A percentile compares a stretch with the other conserved stretches of the same genome.
Evolutionary conservation across 345 rosid species (phyloP).

Genomic region (Eutrema heterophyllum): DNA sequence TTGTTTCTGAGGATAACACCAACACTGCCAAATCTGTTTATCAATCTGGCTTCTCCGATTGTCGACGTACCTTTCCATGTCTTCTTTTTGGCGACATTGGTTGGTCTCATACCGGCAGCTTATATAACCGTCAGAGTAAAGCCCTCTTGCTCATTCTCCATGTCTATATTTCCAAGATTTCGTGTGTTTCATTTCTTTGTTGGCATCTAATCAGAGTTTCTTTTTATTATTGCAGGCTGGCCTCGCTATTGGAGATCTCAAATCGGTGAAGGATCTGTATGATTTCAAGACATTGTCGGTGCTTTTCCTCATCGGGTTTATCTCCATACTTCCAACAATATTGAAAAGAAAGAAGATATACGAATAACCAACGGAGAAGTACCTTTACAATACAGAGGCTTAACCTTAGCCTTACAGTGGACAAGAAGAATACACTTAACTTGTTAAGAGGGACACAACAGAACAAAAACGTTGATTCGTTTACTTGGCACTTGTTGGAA

Average conservation of each 20-base stretch:
- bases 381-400: neutral
- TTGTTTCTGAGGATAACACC: slow-evolving; percentile 96
- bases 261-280: slow-evolving; percentile 74
- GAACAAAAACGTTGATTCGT: neutral
- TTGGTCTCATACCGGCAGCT: slow-evolving; percentile 92
- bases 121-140: slow-evolving; percentile 91
- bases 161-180: neutral
- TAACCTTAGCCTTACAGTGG: slow-evolving; percentile 10
- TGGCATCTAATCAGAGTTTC: neutral
- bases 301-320: slow-evolving; percentile 70
- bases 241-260: slow-evolving; percentile 79
- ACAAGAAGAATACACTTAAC: slow-evolving; percentile 16
- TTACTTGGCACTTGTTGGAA: neutral
- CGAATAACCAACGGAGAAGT: slow-evolving; percentile 30
- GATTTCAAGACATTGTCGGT: slow-evolving; percentile 71
- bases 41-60: slow-evolving; percentile 95
- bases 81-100: slow-evolving; percentile 83
- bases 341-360: slow-evolving; percentile 67
- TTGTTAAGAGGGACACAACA: neutral
- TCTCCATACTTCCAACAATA: slow-evolving; percentile 66
- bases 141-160: neutral
- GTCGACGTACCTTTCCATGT: slow-evolving; percentile 95
- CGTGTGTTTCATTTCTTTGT: neutral
- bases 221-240: slow-evolving; percentile 52
- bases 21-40: slow-evolving; percentile 88